These are phyloP conservation scores for Paspalum vaginatum DNA, from an alignment of 176 grass and related monocot species.

Conservation along the genomic window DNA sequence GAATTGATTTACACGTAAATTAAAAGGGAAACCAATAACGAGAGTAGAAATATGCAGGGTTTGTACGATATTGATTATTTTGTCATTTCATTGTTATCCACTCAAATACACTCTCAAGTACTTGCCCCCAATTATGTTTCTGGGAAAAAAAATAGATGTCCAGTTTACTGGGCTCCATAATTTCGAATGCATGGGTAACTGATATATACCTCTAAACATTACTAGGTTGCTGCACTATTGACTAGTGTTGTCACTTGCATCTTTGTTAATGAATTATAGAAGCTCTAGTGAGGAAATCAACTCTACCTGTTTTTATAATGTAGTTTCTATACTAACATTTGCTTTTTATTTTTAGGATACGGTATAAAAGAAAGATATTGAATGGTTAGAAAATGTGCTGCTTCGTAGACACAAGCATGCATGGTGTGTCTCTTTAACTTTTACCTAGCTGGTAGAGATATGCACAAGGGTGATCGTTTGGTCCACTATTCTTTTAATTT, in stretches of 20 bases:
- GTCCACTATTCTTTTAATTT: not conserved
- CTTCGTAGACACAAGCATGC: too few relatives aligned
- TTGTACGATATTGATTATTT: not conserved
- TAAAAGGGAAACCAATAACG: not conserved
- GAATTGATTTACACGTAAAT: not conserved
- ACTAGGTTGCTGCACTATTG: too few relatives aligned
- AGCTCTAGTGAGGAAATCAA: not conserved
- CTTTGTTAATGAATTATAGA: not conserved
- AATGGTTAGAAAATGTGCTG: not conserved
- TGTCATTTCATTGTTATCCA: too few relatives aligned
- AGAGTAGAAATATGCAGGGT: constrained; percentile 3
- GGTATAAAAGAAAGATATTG: not conserved
- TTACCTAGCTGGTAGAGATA: too few relatives aligned
- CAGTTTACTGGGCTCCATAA: too few relatives aligned
- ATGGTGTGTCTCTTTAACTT: too few relatives aligned
- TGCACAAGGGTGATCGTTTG: not conserved
- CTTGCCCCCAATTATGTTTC: not conserved
- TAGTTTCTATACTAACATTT: not conserved
- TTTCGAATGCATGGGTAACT: too few relatives aligned
- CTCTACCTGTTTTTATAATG: not conserved
- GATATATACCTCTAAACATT: too few relatives aligned
- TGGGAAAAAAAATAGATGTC: not conserved
- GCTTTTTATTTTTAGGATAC: not conserved
- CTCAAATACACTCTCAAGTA: not conserved
- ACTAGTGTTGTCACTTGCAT: too few relatives aligned